Percentiles rank a stretch among this genome's conserved stretches.
Conservation (phyloP, 1,139 yeast genomes). For the Candida mesenterica region DNA sequence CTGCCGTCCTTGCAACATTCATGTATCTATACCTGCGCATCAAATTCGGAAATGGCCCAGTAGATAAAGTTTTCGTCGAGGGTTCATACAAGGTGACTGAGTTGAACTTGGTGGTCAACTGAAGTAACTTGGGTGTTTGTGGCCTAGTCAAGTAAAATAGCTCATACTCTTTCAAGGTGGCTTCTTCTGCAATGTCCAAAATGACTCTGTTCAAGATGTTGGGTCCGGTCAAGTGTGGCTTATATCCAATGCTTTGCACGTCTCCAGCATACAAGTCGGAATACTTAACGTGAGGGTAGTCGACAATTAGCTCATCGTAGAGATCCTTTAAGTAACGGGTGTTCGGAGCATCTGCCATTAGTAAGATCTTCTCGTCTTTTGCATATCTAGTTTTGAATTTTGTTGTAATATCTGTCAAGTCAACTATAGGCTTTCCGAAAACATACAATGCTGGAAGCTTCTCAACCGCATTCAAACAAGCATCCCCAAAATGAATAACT, state of each 20-base stretch:
- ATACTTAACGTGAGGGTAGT: slow-evolving; percentile 44
- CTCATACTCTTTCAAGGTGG: slow-evolving; percentile 36
- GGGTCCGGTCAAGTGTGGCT: slow-evolving; percentile 15
- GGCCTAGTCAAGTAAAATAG: slow-evolving; percentile 75
- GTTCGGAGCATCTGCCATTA: slow-evolving; percentile 71
- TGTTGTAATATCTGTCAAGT: slow-evolving; percentile 29
- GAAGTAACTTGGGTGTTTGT: slow-evolving; percentile 73
- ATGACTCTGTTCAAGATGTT: slow-evolving; percentile 27
- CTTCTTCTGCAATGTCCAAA: slow-evolving; percentile 17
- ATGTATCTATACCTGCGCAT: slow-evolving; percentile 82
- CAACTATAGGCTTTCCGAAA: slow-evolving; percentile 63
- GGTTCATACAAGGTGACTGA: slow-evolving; percentile 53
- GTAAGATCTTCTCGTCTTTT: slow-evolving; percentile 39
- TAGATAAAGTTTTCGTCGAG: slow-evolving; percentile 20
- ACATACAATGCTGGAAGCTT: slow-evolving; percentile 74
- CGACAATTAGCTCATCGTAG: slow-evolving; percentile 21
- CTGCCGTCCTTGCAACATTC: slow-evolving; percentile 87
- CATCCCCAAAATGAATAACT: slow-evolving; percentile 92
- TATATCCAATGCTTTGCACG: slow-evolving; percentile 44
- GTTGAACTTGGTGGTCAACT: slow-evolving; percentile 67
- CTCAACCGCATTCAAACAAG: slow-evolving; percentile 79
- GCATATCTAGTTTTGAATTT: slow-evolving; percentile 42
- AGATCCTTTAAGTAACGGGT: slow-evolving; percentile 40
- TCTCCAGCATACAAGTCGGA: slow-evolving; percentile 45
- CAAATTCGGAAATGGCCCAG: slow-evolving; percentile 72